A percentile compares a stretch with the other conserved stretches of the same genome.
phyloP scores from a whole-genome alignment of 2,329 filamentous ascomycete genomes.

The Fusarium tupiense region DNA sequence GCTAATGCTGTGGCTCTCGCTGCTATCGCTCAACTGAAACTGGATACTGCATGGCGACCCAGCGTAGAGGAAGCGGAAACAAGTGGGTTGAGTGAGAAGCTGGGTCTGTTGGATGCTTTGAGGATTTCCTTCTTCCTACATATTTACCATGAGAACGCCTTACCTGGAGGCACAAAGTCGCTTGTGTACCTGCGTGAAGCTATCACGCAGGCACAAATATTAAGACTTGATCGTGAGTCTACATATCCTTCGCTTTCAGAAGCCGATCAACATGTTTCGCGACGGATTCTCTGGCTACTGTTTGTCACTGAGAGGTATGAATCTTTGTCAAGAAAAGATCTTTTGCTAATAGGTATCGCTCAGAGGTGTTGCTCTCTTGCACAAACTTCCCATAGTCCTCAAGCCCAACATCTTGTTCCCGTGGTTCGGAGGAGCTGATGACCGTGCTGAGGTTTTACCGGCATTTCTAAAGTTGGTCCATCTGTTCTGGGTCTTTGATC shows the following conservation, averaged over 20 bases:
- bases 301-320: conserved; percentile 57
- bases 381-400: conserved; percentile 59
- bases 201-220: conserved; percentile 61
- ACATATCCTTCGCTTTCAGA: conserved; percentile 50
- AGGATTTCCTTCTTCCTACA: conserved; percentile 62
- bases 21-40: conserved; percentile 59
- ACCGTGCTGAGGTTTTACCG: conserved; percentile 56
- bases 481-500: conserved; percentile 61
- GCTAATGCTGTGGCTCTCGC: conserved; percentile 59
- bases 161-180: conserved; percentile 57
- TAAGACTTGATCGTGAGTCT: conserved; percentile 56
- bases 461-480: conserved; percentile 60
- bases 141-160: conserved; percentile 61
- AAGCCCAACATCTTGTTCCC: conserved; percentile 52
- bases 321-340: not conserved
- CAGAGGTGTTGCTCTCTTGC: conserved; percentile 60
- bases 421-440: conserved; percentile 48
- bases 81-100: conserved; percentile 42
- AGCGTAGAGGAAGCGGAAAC: conserved; percentile 42
- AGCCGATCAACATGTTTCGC: conserved; percentile 56
- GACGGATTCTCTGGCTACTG: conserved; percentile 58
- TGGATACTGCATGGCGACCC: conserved; percentile 46
- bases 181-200: conserved; percentile 60
- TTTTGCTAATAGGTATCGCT: conserved; percentile 3
- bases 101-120: conserved; percentile 52